A percentile compares a stretch with the other conserved stretches of the same genome.
Conservation (phyloP, 495 filamentous ascomycete genomes). For the Penicillium canariense region DNA sequence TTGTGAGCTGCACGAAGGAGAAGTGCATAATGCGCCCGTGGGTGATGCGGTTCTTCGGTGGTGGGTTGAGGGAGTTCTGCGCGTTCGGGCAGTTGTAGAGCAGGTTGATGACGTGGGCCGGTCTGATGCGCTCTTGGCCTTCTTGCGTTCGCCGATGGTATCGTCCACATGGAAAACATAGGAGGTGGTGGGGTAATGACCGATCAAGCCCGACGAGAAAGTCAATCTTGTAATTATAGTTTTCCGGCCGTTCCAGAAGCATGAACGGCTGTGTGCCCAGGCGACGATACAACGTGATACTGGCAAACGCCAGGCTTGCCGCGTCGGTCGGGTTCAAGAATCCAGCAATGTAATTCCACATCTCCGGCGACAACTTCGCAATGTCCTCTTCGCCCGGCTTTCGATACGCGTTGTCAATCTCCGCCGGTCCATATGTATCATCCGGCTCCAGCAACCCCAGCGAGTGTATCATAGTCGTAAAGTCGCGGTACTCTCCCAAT, state of each 20-base stretch:
- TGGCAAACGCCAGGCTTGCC: slow-evolving; percentile 48
- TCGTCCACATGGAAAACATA: slow-evolving; percentile 54
- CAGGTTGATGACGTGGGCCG: slow-evolving; percentile 48
- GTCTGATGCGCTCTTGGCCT: slow-evolving; percentile 50
- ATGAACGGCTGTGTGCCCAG: slow-evolving; percentile 37
- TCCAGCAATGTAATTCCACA: slow-evolving; percentile 44
- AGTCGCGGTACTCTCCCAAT: slow-evolving; percentile 48
- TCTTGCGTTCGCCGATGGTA: slow-evolving; percentile 51
- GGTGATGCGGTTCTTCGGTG: slow-evolving; percentile 49
- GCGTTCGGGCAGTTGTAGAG: slow-evolving; percentile 51
- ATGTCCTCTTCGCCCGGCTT: slow-evolving; percentile 45
- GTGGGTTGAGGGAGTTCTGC: slow-evolving; percentile 37
- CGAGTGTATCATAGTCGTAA: slow-evolving; percentile 48
- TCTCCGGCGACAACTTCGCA: slow-evolving; percentile 37
- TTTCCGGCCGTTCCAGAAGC: slow-evolving; percentile 35
- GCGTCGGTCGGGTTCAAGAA: slow-evolving; percentile 44
- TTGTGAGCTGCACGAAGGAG: slow-evolving; percentile 52
- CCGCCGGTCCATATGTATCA: slow-evolving; percentile 20
- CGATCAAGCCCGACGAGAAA: slow-evolving; percentile 50
- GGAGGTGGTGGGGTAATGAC: slow-evolving; percentile 48
- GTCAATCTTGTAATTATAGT: slow-evolving; percentile 36
- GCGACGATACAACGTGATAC: slow-evolving; percentile 40
- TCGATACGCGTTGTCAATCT: slow-evolving; percentile 22
- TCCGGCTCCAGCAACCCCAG: slow-evolving; percentile 39
- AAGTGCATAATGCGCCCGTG: slow-evolving; percentile 52